Evolutionary conservation across 768 basidiomycete species (phyloP).

Genomic region (Rhodosporidiobolus odoratus): DNA sequence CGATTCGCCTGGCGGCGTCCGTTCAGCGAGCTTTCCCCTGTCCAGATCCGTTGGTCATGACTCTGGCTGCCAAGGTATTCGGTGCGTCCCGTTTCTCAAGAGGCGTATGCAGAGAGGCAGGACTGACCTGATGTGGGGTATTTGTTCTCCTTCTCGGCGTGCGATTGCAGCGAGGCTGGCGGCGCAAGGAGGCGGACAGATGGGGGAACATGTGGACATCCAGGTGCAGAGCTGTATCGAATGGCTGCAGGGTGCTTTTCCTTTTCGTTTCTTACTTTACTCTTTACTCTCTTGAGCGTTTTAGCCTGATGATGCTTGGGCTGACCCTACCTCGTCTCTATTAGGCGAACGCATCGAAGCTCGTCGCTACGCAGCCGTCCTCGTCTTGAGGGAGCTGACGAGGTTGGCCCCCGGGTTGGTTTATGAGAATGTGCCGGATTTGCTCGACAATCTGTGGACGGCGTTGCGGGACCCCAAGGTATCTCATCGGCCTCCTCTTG

Average conservation of each 20-base stretch:
- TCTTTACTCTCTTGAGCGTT: too few relatives aligned
- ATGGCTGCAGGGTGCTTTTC: conserved; percentile 40
- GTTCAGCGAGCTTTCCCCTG: conserved; percentile 87
- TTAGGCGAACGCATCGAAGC: conserved; percentile 70
- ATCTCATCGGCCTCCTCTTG: conserved; percentile 16
- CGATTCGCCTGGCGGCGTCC: conserved; percentile 85
- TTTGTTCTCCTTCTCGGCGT: neutral
- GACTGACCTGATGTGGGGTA: neutral
- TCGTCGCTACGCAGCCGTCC: conserved; percentile 84
- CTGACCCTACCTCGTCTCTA: conserved; percentile 66
- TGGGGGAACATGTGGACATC: conserved; percentile 40
- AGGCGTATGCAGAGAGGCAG: too few relatives aligned
- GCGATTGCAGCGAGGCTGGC: conserved; percentile 37
- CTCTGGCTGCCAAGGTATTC: conserved; percentile 41
- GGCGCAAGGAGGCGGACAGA: conserved; percentile 39
- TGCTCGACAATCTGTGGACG: conserved; percentile 87
- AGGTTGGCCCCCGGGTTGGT: conserved; percentile 63
- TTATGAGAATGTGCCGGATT: conserved; percentile 74
- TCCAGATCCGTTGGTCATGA: conserved; percentile 87
- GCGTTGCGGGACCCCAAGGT: conserved; percentile 82
- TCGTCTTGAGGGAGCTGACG: conserved; percentile 89
- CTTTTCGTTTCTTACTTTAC: conserved; percentile 54
- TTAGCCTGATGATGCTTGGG: too few relatives aligned
- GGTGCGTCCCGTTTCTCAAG: conserved; percentile 12
- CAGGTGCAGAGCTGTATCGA: conserved; percentile 43